Evolutionary conservation across 495 filamentous ascomycete genomes (phyloP), one percentile per base, ranked within the genome.

Genomic region (Acidiella bohemica): DNA sequence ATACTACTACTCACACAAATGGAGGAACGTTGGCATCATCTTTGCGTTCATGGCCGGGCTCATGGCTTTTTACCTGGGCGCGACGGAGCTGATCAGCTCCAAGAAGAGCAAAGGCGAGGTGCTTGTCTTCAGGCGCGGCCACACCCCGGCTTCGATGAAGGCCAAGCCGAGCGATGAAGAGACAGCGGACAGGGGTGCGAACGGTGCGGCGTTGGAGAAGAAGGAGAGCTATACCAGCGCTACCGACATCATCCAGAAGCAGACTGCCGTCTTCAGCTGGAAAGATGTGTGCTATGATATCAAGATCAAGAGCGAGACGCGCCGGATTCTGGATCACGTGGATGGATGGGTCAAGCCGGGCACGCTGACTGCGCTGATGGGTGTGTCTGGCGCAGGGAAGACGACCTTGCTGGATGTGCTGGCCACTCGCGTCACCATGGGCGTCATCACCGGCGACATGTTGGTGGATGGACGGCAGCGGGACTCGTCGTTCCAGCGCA

Each of bases 341-440:
- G 80, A 85, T 51, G 86, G 86, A 20, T 93, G 82, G 81, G 82
- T 93, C 34, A 86, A 88, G 53, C 86, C 86, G 20, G 86, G 86
- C 39, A 92, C 83, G 11, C 53, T 93, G 42, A 93, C 86, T 0
- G 86, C 86, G n/a, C 63, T 92, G 5, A 90, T 88, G 81, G 78
- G 78, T 54, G 75, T 77, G 10, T 79, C 75, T 5, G 78, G 62
- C 14, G 77, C 79, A 9, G 80, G 80, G 31, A 84, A 83, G 55
- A 82, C 80, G 0, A 84, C 79, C 0, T 67, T 84, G 12, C 64
- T 81, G 6, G 74, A 84, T 62, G 72, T 76, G 37, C 58, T 84
- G 34, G 85, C 85, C 22, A 76, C 78, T 43, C 75, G 86, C 55
- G 83, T 80, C 23, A 81, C 80, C 0, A 84, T 86, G 72, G 86